Evolutionary conservation across 352 stramenopile genomes (phyloP).

Genomic region (Globisporangium nagaii): DNA sequence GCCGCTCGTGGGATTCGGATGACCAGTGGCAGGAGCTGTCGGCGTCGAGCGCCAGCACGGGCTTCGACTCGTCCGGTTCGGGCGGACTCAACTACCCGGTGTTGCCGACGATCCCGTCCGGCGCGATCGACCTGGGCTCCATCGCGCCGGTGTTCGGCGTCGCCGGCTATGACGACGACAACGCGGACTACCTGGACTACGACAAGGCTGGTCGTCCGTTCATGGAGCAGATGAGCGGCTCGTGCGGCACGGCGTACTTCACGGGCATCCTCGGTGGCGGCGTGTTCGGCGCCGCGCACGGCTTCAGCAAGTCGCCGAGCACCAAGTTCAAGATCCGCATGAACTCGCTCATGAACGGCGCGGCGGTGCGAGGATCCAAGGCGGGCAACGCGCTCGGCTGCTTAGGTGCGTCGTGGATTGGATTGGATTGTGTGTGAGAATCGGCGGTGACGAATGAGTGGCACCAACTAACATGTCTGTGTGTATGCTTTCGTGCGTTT

Average conservation of each 20-base stretch:
- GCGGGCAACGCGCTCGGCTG: constrained; percentile 79
- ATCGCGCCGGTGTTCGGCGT: constrained; percentile 87
- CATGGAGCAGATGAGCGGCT: constrained; percentile 79
- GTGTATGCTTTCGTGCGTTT: constrained; percentile 4
- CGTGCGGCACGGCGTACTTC: constrained; percentile 79
- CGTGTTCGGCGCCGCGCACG: constrained; percentile 54
- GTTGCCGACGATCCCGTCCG: constrained; percentile 66
- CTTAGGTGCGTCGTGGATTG: constrained; percentile 38
- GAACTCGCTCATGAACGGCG: constrained; percentile 86
- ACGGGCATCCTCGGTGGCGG: constrained; percentile 80
- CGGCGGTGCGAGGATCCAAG: constrained; percentile 74
- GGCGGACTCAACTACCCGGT: constrained; percentile 65
- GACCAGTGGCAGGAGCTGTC: constrained; percentile 75
- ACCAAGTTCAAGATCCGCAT: constrained; percentile 87
- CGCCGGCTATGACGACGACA: constrained; percentile 65
- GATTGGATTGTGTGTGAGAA: not conserved
- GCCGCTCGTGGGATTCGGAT: constrained; percentile 59
- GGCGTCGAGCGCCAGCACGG: constrained; percentile 15
- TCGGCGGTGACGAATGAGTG: not conserved
- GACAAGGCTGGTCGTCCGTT: constrained; percentile 79
- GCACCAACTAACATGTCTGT: constrained; percentile 4
- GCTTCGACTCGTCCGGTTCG: constrained; percentile 37
- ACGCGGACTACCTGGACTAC: constrained; percentile 82
- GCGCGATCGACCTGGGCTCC: constrained; percentile 71
- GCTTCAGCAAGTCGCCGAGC: constrained; percentile 67